Conservation (phyloP, 108 stramenopile genomes). For the Stephanodiscus minutulus region DNA sequence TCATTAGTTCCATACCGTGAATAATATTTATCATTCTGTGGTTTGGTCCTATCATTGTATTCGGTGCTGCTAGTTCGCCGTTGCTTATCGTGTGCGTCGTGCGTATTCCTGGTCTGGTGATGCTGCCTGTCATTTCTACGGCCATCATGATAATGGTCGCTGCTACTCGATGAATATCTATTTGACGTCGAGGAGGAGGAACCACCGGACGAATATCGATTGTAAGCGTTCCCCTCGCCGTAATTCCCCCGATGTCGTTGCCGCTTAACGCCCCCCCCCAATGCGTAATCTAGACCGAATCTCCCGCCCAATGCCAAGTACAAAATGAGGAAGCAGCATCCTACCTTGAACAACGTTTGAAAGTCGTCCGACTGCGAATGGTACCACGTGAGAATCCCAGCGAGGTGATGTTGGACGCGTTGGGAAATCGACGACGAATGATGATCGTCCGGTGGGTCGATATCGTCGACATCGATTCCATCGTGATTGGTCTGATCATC, state of each 20-base stretch:
- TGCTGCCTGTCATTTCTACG: not conserved
- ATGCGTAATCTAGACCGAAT: conserved; percentile 65
- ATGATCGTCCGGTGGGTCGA: conserved; percentile 17
- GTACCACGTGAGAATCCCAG: conserved; percentile 51
- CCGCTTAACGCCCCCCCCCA: conserved; percentile 6
- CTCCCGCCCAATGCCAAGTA: conserved; percentile 82
- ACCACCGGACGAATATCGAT: conserved; percentile 40
- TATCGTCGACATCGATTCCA: conserved; percentile 49
- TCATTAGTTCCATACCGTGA: conserved; percentile 21
- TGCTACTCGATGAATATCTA: conserved; percentile 15
- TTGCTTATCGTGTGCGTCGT: not conserved
- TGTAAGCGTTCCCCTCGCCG: conserved; percentile 61
- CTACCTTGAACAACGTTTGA: conserved; percentile 62
- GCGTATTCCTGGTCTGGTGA: conserved; percentile 2
- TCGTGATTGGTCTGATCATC: conserved; percentile 18
- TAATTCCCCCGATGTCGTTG: conserved; percentile 56
- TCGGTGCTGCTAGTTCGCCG: conserved; percentile 15
- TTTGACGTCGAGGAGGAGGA: conserved; percentile 1
- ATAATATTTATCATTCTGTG: conserved; percentile 36
- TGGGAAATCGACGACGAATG: conserved; percentile 40
- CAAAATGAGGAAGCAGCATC: conserved; percentile 48
- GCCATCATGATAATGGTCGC: not conserved
- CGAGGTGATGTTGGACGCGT: conserved; percentile 43
- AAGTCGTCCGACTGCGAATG: conserved; percentile 58
- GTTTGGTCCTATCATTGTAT: conserved; percentile 49